Percentiles rank a stretch among this genome's conserved stretches.
phyloP scores from a whole-genome alignment of 345 rosid species.

The Diplotaxis tenuifolia region DNA sequence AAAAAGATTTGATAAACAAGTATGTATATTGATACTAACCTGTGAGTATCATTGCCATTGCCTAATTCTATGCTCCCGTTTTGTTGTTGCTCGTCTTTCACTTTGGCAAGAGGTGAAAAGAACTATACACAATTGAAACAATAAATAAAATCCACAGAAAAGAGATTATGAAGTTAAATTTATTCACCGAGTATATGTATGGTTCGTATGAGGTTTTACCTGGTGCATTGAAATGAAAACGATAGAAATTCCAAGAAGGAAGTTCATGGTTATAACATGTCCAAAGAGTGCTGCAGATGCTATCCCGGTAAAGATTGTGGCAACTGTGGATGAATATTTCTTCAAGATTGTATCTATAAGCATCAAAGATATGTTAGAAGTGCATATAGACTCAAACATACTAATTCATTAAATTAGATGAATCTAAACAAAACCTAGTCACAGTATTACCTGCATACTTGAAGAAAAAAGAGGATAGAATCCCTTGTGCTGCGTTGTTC shows the following conservation, averaged over 20 bases:
- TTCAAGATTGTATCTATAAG: constrained; percentile 88
- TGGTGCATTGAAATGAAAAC: constrained; percentile 99
- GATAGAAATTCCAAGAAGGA: constrained; percentile 85
- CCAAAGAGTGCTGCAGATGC: constrained; percentile 94
- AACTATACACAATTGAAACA: constrained; percentile 47
- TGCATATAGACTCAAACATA: not conserved
- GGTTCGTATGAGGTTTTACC: constrained; percentile 44
- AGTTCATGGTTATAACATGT: constrained; percentile 84
- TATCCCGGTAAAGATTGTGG: constrained; percentile 95
- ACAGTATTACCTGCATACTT: not conserved
- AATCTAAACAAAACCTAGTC: constrained; percentile 13
- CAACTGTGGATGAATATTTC: constrained; percentile 97
- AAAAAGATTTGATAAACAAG: constrained; percentile 6
- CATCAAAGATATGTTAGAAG: constrained; percentile 29
- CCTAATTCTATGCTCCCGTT: constrained; percentile 56
- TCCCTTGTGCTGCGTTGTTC: not conserved
- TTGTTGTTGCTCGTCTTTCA: constrained; percentile 68
- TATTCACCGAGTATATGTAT: constrained; percentile 7
- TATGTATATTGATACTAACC: constrained; percentile 41
- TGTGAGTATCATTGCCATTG: constrained; percentile 49
- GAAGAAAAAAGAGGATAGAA: not conserved
- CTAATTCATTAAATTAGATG: not conserved
- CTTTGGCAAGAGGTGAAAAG: constrained; percentile 86
- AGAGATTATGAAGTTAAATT: not conserved
- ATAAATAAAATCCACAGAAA: not conserved